A percentile compares a stretch with the other conserved stretches of the same genome.
phyloP scores from a whole-genome alignment of 2,329 filamentous ascomycete genomes.

The Apiospora sp. region DNA sequence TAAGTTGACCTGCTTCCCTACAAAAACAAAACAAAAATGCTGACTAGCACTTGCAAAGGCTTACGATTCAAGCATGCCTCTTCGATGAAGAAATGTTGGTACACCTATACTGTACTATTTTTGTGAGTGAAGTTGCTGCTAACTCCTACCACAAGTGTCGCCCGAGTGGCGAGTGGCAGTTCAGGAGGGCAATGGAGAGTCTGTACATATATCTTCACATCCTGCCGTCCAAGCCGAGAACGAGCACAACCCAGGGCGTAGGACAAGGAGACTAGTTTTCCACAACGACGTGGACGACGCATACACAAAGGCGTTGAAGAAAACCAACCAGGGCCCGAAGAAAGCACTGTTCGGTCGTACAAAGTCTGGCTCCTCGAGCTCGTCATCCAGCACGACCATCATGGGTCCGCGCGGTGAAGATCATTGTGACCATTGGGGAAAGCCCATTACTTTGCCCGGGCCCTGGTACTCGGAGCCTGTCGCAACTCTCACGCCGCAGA shows the following conservation, averaged over 20 bases:
- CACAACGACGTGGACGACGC: conserved; percentile 25
- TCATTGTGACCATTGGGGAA: conserved; percentile 24
- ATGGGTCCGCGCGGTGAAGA: conserved; percentile 26
- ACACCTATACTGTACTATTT: background rate
- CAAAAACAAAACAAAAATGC: no score
- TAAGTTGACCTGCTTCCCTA: conserved; percentile 29
- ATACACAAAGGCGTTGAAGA: conserved; percentile 19
- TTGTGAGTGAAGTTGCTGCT: background rate
- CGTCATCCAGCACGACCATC: background rate
- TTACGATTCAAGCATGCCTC: conserved; percentile 22
- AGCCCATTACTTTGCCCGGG: conserved; percentile 22
- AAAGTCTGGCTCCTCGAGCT: conserved; percentile 20
- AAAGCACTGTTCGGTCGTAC: conserved; percentile 6
- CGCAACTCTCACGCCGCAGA: conserved; percentile 21
- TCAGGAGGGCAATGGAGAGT: conserved; percentile 15
- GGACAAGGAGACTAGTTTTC: conserved; percentile 26
- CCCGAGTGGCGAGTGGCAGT: conserved; percentile 9
- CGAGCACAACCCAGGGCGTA: conserved; percentile 7
- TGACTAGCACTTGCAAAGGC: background rate
- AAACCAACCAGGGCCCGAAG: conserved; percentile 23
- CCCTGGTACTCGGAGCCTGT: conserved; percentile 24
- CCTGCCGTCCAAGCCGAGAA: conserved; percentile 20
- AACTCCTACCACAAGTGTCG: background rate
- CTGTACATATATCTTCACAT: conserved; percentile 25
- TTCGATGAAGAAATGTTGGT: conserved; percentile 17